Percentiles rank a stretch among this genome's conserved stretches.
Conservation (phyloP, 2,329 filamentous ascomycete genomes). For the Coleophoma crateriformis region DNA sequence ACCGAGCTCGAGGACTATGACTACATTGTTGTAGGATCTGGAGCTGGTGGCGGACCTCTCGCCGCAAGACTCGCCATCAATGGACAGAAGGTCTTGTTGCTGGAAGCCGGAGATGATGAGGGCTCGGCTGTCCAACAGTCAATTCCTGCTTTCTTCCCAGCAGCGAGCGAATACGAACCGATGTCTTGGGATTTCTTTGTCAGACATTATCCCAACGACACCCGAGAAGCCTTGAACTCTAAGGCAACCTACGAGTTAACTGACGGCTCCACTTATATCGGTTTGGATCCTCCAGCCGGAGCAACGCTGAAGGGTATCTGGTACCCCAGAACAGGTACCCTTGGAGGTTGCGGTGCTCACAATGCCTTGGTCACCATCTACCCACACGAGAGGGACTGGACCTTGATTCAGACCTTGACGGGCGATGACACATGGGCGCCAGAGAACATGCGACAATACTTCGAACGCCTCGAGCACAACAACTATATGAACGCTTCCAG, state of each 20-base stretch:
- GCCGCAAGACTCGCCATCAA: constrained; percentile 44
- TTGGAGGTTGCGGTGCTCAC: constrained; percentile 24
- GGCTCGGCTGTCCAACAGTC: constrained; percentile 33
- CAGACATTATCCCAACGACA: constrained; percentile 12
- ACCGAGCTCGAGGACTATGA: constrained; percentile 32
- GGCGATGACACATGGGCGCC: constrained; percentile 18
- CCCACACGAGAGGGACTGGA: constrained; percentile 17
- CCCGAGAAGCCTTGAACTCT: constrained; percentile 6
- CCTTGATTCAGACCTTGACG: constrained; percentile 13
- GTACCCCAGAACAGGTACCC: constrained; percentile 24
- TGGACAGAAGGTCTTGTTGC: constrained; percentile 44
- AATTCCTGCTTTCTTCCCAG: constrained; percentile 42
- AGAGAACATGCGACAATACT: constrained; percentile 17
- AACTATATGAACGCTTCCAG: constrained; percentile 5
- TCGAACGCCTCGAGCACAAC: constrained; percentile 9
- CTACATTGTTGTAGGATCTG: constrained; percentile 49
- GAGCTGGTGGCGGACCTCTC: constrained; percentile 43
- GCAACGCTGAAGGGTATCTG: constrained; percentile 18
- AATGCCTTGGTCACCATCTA: constrained; percentile 18
- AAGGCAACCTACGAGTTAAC: constrained; percentile 28
- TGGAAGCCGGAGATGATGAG: constrained; percentile 49
- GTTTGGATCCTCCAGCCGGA: constrained; percentile 17
- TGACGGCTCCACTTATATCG: constrained; percentile 15
- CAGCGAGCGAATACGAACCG: constrained; percentile 39
- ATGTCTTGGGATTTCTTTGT: constrained; percentile 43